phyloP scores from a whole-genome alignment of 2,329 filamentous ascomycete species.

The Penicillium thymicola region DNA sequence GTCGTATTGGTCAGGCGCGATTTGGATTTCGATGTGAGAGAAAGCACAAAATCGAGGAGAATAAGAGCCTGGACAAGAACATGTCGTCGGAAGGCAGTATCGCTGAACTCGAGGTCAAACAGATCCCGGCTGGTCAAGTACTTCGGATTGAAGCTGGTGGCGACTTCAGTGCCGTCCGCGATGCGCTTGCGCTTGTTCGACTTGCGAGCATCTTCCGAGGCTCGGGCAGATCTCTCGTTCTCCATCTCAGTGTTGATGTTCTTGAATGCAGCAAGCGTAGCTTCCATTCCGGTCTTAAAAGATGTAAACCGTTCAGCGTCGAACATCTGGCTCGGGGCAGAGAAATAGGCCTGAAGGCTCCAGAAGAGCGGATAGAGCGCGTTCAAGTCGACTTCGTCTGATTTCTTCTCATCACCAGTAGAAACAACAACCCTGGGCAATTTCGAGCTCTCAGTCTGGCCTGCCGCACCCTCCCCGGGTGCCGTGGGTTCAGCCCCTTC shows the following conservation, averaged over 20 bases:
- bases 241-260: conserved; percentile 65
- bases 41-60: conserved; percentile 91
- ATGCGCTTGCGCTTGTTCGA: conserved; percentile 69
- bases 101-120: conserved; percentile 93
- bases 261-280: conserved; percentile 72
- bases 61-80: conserved; percentile 95
- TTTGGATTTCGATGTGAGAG: conserved; percentile 77
- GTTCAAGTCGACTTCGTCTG: conserved; percentile 62
- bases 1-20: conserved; percentile 69
- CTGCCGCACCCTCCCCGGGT: conserved; percentile 29
- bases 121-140: conserved; percentile 96
- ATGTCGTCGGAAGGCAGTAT: conserved; percentile 89
- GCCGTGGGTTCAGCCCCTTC: conserved; percentile 36
- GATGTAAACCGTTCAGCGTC: conserved; percentile 62
- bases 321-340: conserved; percentile 81
- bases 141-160: conserved; percentile 87
- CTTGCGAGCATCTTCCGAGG: conserved; percentile 61
- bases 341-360: conserved; percentile 88
- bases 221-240: conserved; percentile 57
- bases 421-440: conserved; percentile 29
- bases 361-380: conserved; percentile 88
- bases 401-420: conserved; percentile 16
- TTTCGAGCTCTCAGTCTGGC: conserved; percentile 16
- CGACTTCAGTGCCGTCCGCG: conserved; percentile 59
- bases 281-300: conserved; percentile 62